Evolutionary conservation across 2,329 filamentous ascomycete genomes (phyloP).

Genomic region (Alternaria incomplexa): DNA sequence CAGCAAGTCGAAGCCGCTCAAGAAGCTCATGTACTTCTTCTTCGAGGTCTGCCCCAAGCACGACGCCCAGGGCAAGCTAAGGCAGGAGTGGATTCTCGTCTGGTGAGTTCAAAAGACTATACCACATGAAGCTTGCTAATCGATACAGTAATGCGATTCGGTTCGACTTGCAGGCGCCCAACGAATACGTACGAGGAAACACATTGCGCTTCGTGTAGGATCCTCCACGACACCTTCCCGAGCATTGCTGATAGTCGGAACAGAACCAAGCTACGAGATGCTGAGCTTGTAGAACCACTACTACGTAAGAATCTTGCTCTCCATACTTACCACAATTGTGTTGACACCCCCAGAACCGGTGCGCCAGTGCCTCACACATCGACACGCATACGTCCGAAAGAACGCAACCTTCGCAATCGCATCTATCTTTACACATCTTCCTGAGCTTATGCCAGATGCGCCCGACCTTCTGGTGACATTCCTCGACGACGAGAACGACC

Average conservation of each 20-base stretch:
- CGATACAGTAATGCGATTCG: conserved; percentile 86
- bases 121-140: conserved; percentile 28
- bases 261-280: conserved; percentile 85
- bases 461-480: conserved; percentile 90
- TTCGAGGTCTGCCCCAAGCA: conserved; percentile 99
- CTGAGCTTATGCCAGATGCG: conserved; percentile 91
- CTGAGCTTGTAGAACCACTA: conserved; percentile 94
- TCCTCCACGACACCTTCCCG: not conserved
- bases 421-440: conserved; percentile 89
- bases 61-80: conserved; percentile 89
- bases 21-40: conserved; percentile 99
- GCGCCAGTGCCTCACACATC: conserved; percentile 89
- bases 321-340: not conserved
- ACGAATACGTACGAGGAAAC: conserved; percentile 98
- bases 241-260: conserved; percentile 20
- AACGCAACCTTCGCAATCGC: conserved; percentile 95
- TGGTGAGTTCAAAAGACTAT: conserved; percentile 66
- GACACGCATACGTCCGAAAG: conserved; percentile 97
- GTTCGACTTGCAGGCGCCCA: conserved; percentile 95
- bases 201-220: conserved; percentile 85
- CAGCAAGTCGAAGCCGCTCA: conserved; percentile 92
- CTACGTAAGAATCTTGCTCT: conserved; percentile 58
- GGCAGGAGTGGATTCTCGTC: conserved; percentile 99
- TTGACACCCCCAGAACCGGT: conserved; percentile 66
- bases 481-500: conserved; percentile 87